These are phyloP conservation scores for Calonectria pseudoreteaudii DNA, from an alignment of 2,329 filamentous ascomycete species.

Conservation along the genomic window DNA sequence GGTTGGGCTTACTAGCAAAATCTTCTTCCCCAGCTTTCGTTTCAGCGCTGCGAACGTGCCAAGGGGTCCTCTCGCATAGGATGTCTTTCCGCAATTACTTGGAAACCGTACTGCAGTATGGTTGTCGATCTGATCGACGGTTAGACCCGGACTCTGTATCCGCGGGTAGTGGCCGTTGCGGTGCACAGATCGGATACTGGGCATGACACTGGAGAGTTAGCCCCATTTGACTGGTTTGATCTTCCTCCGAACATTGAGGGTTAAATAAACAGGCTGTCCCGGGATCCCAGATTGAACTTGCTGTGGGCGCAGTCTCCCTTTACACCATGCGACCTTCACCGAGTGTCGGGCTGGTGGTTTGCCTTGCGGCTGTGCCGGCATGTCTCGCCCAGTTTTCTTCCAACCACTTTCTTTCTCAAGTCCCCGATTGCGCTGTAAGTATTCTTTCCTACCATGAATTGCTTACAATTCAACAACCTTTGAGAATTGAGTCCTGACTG, in stretches of 20 bases:
- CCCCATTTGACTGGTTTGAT: background rate
- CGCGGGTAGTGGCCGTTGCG: background rate
- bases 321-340: background rate
- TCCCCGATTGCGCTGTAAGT: background rate
- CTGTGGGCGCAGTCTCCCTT: no score
- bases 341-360: background rate
- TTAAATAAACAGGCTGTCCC: background rate
- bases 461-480: accelerated
- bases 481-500: background rate
- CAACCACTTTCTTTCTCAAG: background rate
- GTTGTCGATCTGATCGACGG: background rate
- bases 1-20: background rate
- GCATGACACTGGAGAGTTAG: background rate
- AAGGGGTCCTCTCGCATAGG: background rate
- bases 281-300: no score
- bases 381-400: background rate
- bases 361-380: background rate
- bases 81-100: background rate
- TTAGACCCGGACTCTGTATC: background rate
- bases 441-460: no score
- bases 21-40: background rate
- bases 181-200: background rate
- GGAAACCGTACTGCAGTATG: background rate
- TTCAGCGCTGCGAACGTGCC: background rate
- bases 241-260: background rate